Evolutionary conservation across 441 rosid genomes (phyloP).

Genomic region (Biscutella auriculata): DNA sequence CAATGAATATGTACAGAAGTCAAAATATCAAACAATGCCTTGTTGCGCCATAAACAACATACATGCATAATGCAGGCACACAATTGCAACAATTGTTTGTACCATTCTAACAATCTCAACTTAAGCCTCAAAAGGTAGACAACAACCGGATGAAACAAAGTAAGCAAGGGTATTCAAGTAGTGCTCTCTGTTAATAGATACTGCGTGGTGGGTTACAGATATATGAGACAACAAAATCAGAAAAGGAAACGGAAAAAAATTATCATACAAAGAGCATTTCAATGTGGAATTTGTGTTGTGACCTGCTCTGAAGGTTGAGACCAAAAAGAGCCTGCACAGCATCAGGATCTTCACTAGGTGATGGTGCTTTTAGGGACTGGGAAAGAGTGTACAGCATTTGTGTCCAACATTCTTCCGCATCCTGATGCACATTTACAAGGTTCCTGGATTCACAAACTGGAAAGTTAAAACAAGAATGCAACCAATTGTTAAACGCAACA

Average conservation of each 20-base stretch:
- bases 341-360: constrained; percentile 44
- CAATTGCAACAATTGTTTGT: not conserved
- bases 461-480: not conserved
- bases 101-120: not conserved
- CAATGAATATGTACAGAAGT: not conserved
- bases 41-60: not conserved
- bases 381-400: constrained; percentile 77
- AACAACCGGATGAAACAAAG: not conserved
- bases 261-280: not conserved
- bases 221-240: not conserved
- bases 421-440: constrained; percentile 34
- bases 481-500: too few species aligned
- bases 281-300: constrained; percentile 1
- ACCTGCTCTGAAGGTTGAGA: constrained; percentile 71
- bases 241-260: not conserved
- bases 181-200: not conserved
- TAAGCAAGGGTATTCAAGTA: not conserved
- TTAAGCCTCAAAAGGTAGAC: not conserved
- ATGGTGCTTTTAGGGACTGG: constrained; percentile 56
- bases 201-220: not conserved
- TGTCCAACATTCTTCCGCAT: constrained; percentile 96
- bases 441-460: constrained; percentile 7
- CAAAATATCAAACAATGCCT: not conserved
- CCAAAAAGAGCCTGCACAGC: constrained; percentile 60
- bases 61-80: not conserved